A percentile compares a stretch with the other conserved stretches of the same genome.
Evolutionary conservation across 2,329 filamentous ascomycete genomes (phyloP).

Genomic region (Lasiodiplodia sp.): DNA sequence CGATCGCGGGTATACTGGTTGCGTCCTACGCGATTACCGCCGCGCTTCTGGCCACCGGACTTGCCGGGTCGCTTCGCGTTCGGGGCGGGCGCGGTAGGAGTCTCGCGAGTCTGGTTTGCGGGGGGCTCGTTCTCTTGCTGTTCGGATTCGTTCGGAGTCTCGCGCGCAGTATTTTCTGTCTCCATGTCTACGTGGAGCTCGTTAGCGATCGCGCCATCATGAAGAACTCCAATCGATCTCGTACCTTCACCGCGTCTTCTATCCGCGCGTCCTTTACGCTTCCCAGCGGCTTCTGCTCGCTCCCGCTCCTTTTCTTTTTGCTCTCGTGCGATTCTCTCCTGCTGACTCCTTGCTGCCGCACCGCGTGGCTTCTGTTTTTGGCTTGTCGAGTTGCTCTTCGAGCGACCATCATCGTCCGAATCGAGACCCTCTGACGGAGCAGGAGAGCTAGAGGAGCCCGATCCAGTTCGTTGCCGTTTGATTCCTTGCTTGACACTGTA

Average conservation of each 20-base stretch:
- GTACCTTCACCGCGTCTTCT: constrained; percentile 81
- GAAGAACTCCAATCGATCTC: neutral
- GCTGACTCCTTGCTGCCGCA: constrained; percentile 58
- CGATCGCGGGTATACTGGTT: constrained; percentile 48
- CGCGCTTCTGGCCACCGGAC: constrained; percentile 20
- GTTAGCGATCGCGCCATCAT: constrained; percentile 32
- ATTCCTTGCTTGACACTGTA: constrained; percentile 71
- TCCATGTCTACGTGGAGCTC: constrained; percentile 38
- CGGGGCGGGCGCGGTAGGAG: constrained; percentile 16
- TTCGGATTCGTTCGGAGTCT: constrained; percentile 44
- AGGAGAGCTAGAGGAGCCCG: constrained; percentile 42
- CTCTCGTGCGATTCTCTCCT: constrained; percentile 67
- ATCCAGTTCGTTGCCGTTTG: constrained; percentile 82
- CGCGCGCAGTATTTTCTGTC: constrained; percentile 38
- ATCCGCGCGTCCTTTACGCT: constrained; percentile 83
- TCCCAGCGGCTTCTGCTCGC: constrained; percentile 75
- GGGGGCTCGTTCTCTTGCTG: constrained; percentile 31
- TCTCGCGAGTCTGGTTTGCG: constrained; percentile 16
- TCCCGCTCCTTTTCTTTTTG: constrained; percentile 73
- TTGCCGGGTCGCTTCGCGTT: constrained; percentile 23
- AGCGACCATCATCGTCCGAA: constrained; percentile 71
- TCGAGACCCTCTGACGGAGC: constrained; percentile 58
- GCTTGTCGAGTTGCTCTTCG: constrained; percentile 52
- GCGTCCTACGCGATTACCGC: constrained; percentile 41
- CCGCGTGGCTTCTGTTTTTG: constrained; percentile 54